Evolutionary conservation across 2,329 filamentous ascomycete genomes (phyloP).

Genomic region (Alternaria brassicicola): DNA sequence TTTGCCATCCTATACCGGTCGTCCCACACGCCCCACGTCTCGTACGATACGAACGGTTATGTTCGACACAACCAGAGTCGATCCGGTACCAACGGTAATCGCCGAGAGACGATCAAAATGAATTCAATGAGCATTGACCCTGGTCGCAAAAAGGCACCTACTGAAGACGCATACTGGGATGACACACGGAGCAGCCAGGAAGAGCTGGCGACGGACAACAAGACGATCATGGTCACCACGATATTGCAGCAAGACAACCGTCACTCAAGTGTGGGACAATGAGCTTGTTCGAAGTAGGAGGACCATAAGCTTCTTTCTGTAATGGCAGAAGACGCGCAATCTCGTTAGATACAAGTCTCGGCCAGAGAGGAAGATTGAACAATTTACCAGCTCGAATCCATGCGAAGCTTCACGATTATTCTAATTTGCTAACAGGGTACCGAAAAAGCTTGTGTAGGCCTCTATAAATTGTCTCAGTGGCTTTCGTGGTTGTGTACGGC

Average conservation of each 20-base stretch:
- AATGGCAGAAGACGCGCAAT: no score
- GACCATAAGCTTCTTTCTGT: no score
- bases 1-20: slow-evolving; percentile 27
- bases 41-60: slow-evolving; percentile 19
- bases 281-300: not conserved
- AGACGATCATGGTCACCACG: not conserved
- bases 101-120: not conserved
- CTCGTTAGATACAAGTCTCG: no score
- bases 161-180: slow-evolving; percentile 9
- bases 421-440: no score
- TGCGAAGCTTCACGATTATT: no score
- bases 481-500: no score
- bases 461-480: no score
- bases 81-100: not conserved
- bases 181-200: slow-evolving; percentile 22
- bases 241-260: not conserved
- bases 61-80: slow-evolving; percentile 13
- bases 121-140: not conserved
- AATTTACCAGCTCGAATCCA: no score
- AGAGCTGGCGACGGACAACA: slow-evolving; percentile 11
- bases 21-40: slow-evolving; percentile 11
- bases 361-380: no score
- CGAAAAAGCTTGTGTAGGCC: no score
- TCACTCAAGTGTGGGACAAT: not conserved
- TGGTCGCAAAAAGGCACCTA: not conserved